Evolutionary conservation across 108 stramenopile species (phyloP), one percentile per base, ranked within the genome.

Genomic region (Nitzschia sp.): DNA sequence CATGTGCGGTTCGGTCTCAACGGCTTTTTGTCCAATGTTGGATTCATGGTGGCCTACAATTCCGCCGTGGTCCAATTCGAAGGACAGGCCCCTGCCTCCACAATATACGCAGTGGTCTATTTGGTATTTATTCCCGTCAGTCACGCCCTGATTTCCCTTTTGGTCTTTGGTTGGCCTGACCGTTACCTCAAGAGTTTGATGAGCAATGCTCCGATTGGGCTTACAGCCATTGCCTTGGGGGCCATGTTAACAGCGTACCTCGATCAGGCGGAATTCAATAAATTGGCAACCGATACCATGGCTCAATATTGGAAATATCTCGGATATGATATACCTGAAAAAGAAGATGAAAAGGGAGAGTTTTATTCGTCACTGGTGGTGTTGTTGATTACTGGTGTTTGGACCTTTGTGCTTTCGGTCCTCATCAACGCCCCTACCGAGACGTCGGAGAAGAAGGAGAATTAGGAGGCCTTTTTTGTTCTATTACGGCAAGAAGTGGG

Each of bases 81-180:
- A 67, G 69, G 74, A 17, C 41, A 73, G 20, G 72, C 72, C 40
- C 53, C 84, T 0, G 66, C 90, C 29, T 84, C 84, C n/a, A 87
- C 81, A 65, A 88, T 94, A 43, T 94, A 94, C 66, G 71, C 84
- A 0, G 48, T 84, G 15, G 82, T 88, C 20, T 91, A 91, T 67
- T 69, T 80, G 37, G 38, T 86, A 10, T 94, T 86, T 66, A 91
- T 94, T 53, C 93, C 93, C 12, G 61, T 91, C 22, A 71, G 79
- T 25, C 93, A 94, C 62, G 73, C 80, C 1, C 14, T 91, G n/a
- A 64, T 72, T 29, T 87, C 78, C 9, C 40, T 90, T 10, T 58
- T 90, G 24, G 93, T 94, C 26, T 90, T 94, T 75, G 93, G 93
- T 14, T 94, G 93, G 93, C 93, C 93, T 0, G 81, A 86, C 38